Conservation (phyloP, 345 rosid species). For the Firmiana major region DNA sequence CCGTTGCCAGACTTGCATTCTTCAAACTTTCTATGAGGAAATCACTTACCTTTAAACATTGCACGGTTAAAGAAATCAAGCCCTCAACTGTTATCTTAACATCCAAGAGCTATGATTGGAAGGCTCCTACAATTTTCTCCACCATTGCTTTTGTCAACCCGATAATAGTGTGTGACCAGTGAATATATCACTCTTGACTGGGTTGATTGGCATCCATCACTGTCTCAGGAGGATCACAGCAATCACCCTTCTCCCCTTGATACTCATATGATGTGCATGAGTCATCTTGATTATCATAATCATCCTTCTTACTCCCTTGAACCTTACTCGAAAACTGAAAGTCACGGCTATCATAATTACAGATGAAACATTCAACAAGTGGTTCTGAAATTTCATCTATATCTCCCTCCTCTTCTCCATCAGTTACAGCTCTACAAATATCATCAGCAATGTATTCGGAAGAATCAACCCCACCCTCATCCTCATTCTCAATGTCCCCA, state of each 20-base stretch:
- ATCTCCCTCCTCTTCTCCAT: slow-evolving; percentile 35
- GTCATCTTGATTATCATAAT: slow-evolving; percentile 30
- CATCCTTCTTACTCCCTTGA: slow-evolving; percentile 9
- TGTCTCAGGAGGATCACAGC: slow-evolving; percentile 8
- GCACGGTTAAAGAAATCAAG: background rate
- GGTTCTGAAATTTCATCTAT: slow-evolving; percentile 25
- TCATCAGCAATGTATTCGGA: slow-evolving; percentile 3
- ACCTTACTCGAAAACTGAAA: slow-evolving; percentile 15
- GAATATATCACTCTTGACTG: slow-evolving; percentile 15
- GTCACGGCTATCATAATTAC: background rate
- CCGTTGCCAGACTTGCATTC: background rate
- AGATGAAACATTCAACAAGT: slow-evolving; percentile 2
- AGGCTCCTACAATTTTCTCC: background rate
- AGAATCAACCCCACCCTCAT: slow-evolving; percentile 23
- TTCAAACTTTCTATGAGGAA: background rate
- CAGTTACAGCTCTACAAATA: slow-evolving; percentile 15
- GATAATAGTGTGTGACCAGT: background rate
- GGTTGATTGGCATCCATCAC: slow-evolving; percentile 15
- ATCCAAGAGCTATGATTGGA: background rate
- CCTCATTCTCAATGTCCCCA: slow-evolving; percentile 27
- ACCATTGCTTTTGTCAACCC: background rate
- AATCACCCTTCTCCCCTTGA: slow-evolving; percentile 20
- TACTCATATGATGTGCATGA: slow-evolving; percentile 36
- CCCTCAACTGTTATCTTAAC: background rate
- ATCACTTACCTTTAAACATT: background rate